Percentiles rank a stretch among this genome's conserved stretches.
Evolutionary conservation across 2,329 filamentous ascomycete genomes (phyloP).

Genomic region (Botryosphaeria dothidea): DNA sequence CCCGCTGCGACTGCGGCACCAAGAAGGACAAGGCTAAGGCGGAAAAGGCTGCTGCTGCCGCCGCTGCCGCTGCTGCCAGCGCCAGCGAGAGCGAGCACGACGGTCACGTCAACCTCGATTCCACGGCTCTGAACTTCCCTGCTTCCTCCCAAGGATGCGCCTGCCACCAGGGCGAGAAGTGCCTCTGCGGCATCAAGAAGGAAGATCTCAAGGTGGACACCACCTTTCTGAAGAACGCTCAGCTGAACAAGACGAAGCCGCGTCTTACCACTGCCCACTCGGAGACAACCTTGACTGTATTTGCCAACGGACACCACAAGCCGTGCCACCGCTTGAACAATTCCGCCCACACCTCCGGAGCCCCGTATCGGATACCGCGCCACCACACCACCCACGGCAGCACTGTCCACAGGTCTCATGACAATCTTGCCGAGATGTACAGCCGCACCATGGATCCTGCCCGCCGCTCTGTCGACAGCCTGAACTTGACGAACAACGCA

Average conservation of each 20-base stretch:
- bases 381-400: slow-evolving; percentile 39
- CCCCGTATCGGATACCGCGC: slow-evolving; percentile 62
- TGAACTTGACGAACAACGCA: slow-evolving; percentile 9
- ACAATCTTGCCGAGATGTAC: slow-evolving; percentile 37
- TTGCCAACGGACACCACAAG: slow-evolving; percentile 66
- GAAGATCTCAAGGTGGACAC: slow-evolving; percentile 51
- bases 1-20: slow-evolving; percentile 96
- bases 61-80: slow-evolving; percentile 29
- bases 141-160: slow-evolving; percentile 43
- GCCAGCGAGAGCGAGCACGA: slow-evolving; percentile 38
- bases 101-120: slow-evolving; percentile 25
- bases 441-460: slow-evolving; percentile 27
- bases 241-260: slow-evolving; percentile 54
- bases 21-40: slow-evolving; percentile 67
- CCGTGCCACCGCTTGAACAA: slow-evolving; percentile 66
- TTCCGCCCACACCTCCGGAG: slow-evolving; percentile 61
- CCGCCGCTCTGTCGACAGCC: slow-evolving; percentile 27
- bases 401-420: slow-evolving; percentile 33
- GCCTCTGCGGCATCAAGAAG: slow-evolving; percentile 62
- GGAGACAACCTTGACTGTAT: slow-evolving; percentile 61
- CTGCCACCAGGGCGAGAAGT: slow-evolving; percentile 61
- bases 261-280: slow-evolving; percentile 59
- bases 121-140: slow-evolving; percentile 33
- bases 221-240: slow-evolving; percentile 48
- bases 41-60: slow-evolving; percentile 42